Conservation (phyloP, 345 rosid genomes). For the Eucalyptus sideroxylon region DNA sequence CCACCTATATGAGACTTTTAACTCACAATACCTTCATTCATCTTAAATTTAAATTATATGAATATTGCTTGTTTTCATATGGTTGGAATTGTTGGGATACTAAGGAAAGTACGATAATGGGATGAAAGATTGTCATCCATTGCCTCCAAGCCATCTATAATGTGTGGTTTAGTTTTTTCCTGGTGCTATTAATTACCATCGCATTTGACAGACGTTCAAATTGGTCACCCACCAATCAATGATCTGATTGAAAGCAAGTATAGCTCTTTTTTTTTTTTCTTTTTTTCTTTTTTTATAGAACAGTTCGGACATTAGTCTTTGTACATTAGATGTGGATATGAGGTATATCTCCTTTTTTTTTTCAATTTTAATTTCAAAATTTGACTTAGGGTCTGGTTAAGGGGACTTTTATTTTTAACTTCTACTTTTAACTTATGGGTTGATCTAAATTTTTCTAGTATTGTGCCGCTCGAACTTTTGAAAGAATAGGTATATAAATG, state of each 20-base stretch:
- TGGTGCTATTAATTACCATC: too few relatives aligned
- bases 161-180: too few relatives aligned
- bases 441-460: neutral
- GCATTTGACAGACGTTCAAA: too few relatives aligned
- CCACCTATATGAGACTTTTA: neutral
- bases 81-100: neutral
- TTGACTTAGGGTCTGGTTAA: neutral
- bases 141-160: too few relatives aligned
- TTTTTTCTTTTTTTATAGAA: too few relatives aligned
- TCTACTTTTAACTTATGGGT: neutral
- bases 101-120: neutral
- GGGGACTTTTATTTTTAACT: neutral
- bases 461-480: neutral
- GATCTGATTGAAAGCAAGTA: too few relatives aligned
- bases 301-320: too few relatives aligned
- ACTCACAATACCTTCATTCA: neutral
- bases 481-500: neutral
- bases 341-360: neutral
- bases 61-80: neutral
- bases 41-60: neutral
- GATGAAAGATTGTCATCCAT: neutral
- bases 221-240: too few relatives aligned
- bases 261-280: too few relatives aligned
- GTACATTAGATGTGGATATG: rapidly evolving
- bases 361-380: neutral